phyloP scores from a whole-genome alignment of 495 filamentous ascomycete species.

The Peziza echinospora region DNA sequence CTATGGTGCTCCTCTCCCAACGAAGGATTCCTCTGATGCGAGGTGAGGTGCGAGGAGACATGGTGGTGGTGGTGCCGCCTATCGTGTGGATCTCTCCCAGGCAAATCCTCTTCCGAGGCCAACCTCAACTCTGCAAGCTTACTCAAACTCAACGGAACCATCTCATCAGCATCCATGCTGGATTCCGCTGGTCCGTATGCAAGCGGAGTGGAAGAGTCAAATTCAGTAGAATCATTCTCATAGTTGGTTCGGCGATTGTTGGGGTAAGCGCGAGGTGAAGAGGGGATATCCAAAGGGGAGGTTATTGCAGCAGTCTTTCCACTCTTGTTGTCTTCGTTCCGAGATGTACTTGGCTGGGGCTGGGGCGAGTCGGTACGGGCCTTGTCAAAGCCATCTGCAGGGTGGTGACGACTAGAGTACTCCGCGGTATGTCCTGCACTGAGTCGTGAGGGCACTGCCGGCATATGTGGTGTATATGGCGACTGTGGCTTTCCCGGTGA shows the following conservation, averaged over 20 bases:
- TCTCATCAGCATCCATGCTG: constrained; percentile 12
- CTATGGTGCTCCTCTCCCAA: too few relatives aligned
- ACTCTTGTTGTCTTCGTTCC: neutral
- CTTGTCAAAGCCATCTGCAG: neutral
- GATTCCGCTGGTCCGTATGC: constrained; percentile 6
- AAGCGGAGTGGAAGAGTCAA: constrained; percentile 7
- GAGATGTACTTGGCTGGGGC: neutral
- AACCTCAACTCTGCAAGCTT: constrained; percentile 11
- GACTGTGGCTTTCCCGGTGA: constrained; percentile 83
- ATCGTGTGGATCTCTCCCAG: constrained; percentile 13
- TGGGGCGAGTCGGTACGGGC: neutral
- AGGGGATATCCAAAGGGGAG: constrained; percentile 31
- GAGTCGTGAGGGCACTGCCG: constrained; percentile 75
- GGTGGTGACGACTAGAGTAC: constrained; percentile 9
- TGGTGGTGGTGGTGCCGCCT: too few relatives aligned
- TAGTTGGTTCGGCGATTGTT: constrained; percentile 9
- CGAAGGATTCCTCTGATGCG: too few relatives aligned
- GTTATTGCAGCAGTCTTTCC: constrained; percentile 17
- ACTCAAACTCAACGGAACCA: constrained; percentile 13
- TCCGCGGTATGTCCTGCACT: constrained; percentile 33
- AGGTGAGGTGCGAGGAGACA: too few relatives aligned
- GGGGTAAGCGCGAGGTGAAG: constrained; percentile 13
- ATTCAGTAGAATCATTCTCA: constrained; percentile 6
- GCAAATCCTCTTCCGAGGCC: constrained; percentile 13
- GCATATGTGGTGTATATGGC: constrained; percentile 84